phyloP scores from a whole-genome alignment of 495 filamentous ascomycete genomes.

The Rostrohypoxylon terebratum region DNA sequence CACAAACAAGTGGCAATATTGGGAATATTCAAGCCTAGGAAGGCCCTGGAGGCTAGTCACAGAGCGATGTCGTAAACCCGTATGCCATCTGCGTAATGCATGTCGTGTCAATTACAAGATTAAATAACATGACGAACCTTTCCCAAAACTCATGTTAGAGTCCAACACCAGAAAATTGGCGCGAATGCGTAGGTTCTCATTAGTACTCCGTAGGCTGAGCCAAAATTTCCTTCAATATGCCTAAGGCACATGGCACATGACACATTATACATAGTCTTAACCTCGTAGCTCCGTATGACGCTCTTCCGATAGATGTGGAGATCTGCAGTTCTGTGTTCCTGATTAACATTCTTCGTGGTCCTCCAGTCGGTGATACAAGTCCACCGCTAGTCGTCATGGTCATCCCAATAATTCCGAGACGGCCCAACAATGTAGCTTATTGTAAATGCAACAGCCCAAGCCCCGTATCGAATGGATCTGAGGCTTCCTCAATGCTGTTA shows the following conservation, averaged over 20 bases:
- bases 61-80: background rate
- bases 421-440: slow-evolving; percentile 11
- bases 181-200: background rate
- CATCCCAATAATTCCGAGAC: slow-evolving; percentile 18
- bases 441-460: background rate
- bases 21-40: background rate
- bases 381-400: slow-evolving; percentile 9
- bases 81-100: background rate
- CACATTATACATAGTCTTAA: slow-evolving; percentile 13
- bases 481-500: background rate
- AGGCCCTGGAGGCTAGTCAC: background rate
- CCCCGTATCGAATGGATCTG: slow-evolving; percentile 8
- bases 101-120: background rate
- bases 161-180: slow-evolving; percentile 3
- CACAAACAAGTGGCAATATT: background rate
- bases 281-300: slow-evolving; percentile 15
- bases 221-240: slow-evolving; percentile 5
- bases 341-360: slow-evolving; percentile 30
- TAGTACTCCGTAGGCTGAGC: background rate
- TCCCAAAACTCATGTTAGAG: background rate
- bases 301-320: slow-evolving; percentile 19
- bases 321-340: slow-evolving; percentile 41
- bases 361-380: slow-evolving; percentile 18
- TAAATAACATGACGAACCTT: background rate
- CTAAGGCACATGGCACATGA: slow-evolving; percentile 18